Percentiles rank a stretch among this genome's conserved stretches.
These are phyloP conservation scores for Saturnispora zaruensis DNA, from an alignment of 805 yeast genomes.

Conservation along the genomic window DNA sequence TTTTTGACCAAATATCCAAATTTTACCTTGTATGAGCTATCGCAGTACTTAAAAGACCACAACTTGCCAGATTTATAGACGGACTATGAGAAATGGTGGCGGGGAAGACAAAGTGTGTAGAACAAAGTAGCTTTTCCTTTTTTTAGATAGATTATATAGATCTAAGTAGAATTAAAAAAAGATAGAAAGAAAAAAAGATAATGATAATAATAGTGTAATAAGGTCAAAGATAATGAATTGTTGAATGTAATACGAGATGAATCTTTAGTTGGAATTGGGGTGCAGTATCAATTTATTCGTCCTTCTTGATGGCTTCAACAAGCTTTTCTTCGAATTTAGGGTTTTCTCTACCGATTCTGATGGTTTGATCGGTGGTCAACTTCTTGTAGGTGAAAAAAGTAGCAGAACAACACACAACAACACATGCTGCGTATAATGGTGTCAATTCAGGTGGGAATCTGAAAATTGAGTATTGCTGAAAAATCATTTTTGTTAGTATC, in stretches of 20 bases:
- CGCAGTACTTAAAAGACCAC: slow-evolving; percentile 6
- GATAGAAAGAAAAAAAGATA: background rate
- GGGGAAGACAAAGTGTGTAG: no score
- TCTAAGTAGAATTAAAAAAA: background rate
- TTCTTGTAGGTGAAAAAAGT: slow-evolving; percentile 45
- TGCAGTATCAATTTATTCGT: slow-evolving; percentile 14
- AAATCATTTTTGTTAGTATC: background rate
- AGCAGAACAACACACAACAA: slow-evolving; percentile 42
- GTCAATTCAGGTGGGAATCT: slow-evolving; percentile 46
- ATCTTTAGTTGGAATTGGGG: background rate
- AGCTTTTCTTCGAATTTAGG: slow-evolving; percentile 35
- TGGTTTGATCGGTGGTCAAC: slow-evolving; percentile 37
- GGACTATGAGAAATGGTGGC: no score
- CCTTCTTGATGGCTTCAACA: slow-evolving; percentile 28
- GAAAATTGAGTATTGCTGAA: slow-evolving; percentile 18
- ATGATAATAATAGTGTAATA: background rate
- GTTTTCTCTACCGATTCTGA: slow-evolving; percentile 41
- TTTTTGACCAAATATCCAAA: slow-evolving; percentile 9
- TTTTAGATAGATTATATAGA: background rate
- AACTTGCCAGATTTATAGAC: slow-evolving; percentile 4
- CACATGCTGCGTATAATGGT: slow-evolving; percentile 50
- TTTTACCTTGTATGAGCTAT: slow-evolving; percentile 10
- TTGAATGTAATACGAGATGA: background rate
- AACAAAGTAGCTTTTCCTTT: background rate
- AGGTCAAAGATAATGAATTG: background rate